These are phyloP conservation scores for Takakia lepidozioides DNA, from an alignment of 225 moss, liverwort and hornwort genomes.

Conservation along the genomic window DNA sequence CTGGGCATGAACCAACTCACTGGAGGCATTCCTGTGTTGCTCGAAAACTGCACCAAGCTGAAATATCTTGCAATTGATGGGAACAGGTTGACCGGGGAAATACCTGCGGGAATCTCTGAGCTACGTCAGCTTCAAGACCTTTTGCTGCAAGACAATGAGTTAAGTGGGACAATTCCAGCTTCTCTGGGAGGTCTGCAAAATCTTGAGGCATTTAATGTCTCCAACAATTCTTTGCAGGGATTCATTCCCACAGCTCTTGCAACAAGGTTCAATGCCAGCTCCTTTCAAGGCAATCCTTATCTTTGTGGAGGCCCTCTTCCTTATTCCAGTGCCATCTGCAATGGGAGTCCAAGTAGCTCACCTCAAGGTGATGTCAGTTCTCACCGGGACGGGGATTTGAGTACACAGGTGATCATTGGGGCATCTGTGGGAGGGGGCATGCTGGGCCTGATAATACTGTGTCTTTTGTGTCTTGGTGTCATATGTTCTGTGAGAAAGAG, in stretches of 20 bases:
- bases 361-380: too few species aligned
- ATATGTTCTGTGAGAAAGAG: slow-evolving; percentile 12
- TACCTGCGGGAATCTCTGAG: background rate
- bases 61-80: background rate
- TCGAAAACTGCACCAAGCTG: background rate
- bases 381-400: too few species aligned
- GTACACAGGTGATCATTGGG: slow-evolving; percentile 37
- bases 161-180: background rate
- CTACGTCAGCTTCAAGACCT: background rate
- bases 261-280: background rate
- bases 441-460: slow-evolving; percentile 26
- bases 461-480: slow-evolving; percentile 28
- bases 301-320: slow-evolving; percentile 38
- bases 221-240: slow-evolving; percentile 1
- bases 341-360: background rate
- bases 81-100: background rate
- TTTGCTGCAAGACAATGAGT: background rate
- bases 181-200: background rate
- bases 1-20: slow-evolving; percentile 23
- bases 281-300: background rate
- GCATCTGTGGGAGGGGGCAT: slow-evolving; percentile 52
- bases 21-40: slow-evolving; percentile 11
- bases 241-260: background rate
- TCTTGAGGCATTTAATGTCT: background rate
- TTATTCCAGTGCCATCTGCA: slow-evolving; percentile 8